phyloP scores from a whole-genome alignment of 2,329 filamentous ascomycete species.

The Ceratocystiopsis sp. region DNA sequence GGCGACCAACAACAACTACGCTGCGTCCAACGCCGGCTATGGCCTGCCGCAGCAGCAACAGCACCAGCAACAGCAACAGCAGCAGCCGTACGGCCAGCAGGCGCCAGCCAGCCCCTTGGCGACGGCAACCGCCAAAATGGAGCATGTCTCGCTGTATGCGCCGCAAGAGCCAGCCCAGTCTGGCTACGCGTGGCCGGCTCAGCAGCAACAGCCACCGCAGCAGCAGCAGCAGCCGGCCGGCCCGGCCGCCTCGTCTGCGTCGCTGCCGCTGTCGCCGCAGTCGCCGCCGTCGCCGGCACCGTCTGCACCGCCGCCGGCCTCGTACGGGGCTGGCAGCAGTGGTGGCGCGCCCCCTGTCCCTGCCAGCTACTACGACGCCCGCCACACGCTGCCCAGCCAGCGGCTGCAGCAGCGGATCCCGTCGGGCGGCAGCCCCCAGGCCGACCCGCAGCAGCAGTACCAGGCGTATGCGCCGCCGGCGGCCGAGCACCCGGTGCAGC shows the following conservation, averaged over 20 bases:
- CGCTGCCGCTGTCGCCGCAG: conserved; percentile 13
- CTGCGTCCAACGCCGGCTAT: no score
- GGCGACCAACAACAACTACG: no score
- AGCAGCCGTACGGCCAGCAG: no score
- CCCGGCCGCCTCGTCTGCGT: conserved; percentile 26
- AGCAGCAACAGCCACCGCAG: conserved; percentile 13
- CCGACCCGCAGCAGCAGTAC: conserved; percentile 29
- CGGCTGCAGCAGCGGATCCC: neutral
- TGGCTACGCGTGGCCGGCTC: conserved; percentile 16
- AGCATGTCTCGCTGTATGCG: no score
- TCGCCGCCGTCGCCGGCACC: conserved; percentile 11
- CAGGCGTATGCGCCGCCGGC: conserved; percentile 39
- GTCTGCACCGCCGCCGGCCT: conserved; percentile 12
- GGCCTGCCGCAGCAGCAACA: no score
- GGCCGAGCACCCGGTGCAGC: conserved; percentile 7
- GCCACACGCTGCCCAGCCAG: conserved; percentile 26
- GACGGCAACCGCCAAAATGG: no score
- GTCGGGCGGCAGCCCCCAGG: neutral
- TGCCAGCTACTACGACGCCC: conserved; percentile 22
- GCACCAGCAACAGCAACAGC: no score
- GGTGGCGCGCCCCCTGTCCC: conserved; percentile 5
- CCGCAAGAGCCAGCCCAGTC: no score
- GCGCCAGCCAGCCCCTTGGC: no score
- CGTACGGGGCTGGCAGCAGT: conserved; percentile 17
- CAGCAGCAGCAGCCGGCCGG: conserved; percentile 12